Evolutionary conservation across 208 protist genomes (phyloP).

Genomic region (Trypanosoma avium): DNA sequence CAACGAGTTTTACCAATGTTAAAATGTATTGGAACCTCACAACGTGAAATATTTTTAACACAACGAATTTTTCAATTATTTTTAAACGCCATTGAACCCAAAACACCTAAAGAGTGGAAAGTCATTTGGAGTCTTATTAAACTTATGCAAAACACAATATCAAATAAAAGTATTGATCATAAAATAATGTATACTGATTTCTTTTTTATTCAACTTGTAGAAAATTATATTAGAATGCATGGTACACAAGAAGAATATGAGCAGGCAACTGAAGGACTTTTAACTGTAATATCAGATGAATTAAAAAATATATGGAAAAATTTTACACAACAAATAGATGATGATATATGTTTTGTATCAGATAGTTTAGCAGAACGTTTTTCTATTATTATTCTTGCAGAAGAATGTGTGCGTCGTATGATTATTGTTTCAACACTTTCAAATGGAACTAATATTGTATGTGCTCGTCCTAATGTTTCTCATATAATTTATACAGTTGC

Average conservation of each 20-base stretch:
- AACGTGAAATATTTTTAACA: constrained; percentile 65
- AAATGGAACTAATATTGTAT: constrained; percentile 61
- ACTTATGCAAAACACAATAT: constrained; percentile 51
- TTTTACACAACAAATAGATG: constrained; percentile 7
- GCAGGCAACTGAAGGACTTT: constrained; percentile 31
- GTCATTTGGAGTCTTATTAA: constrained; percentile 54
- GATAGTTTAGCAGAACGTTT: constrained; percentile 47
- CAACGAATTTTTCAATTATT: constrained; percentile 58
- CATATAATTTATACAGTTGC: constrained; percentile 60
- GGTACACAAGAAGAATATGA: constrained; percentile 18
- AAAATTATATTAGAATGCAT: constrained; percentile 27
- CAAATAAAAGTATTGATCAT: constrained; percentile 35
- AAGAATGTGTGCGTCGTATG: constrained; percentile 63
- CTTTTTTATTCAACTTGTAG: constrained; percentile 67
- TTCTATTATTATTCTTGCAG: constrained; percentile 47
- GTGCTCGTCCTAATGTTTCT: constrained; percentile 24
- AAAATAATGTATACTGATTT: constrained; percentile 60
- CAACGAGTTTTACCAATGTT: constrained; percentile 50
- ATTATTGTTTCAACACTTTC: constrained; percentile 45
- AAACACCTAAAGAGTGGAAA: constrained; percentile 54
- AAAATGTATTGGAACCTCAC: constrained; percentile 38
- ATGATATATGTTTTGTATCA: constrained; percentile 48
- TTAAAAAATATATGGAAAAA: constrained; percentile 22
- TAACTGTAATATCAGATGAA: constrained; percentile 45
- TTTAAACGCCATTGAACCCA: constrained; percentile 38